Evolutionary conservation across 345 rosid genomes (phyloP), one percentile per base, ranked within the genome.

Genomic region (Acer campestre): DNA sequence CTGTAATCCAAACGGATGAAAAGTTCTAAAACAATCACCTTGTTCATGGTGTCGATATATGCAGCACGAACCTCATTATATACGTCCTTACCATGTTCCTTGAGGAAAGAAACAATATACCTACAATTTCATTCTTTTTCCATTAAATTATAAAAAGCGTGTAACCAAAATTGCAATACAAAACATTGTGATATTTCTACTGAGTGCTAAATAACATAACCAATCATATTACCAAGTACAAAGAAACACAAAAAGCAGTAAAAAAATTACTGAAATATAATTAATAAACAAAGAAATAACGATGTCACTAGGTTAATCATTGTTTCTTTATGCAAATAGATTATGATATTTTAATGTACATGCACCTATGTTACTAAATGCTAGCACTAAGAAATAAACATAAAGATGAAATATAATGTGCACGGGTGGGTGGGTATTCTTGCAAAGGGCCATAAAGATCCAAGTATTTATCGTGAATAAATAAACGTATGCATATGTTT

Each of bases 41-140:
- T 92, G 86, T 96, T 96, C 99, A 96, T 91, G 77, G 99, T 96
- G 87, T 94, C 98, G 25, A 91, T 77, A 74, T 96, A 96, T 11
- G 99, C 97, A 80, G 87, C 94, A 80, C 97, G 95, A 75, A 96
- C 98, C 82, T 96, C 98, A 79, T 46, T 68, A 85, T 91, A 91
- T 44, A 96, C 89, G 83, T 96, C 98, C 85, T 86, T 94, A 80
- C 95, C 97, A 80, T 96, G 95, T 84, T 89, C 98, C 89, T 92
- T 94, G 79, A 94, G 91, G 84, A 96, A 96, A 71, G 91, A 81
- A 81, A 92, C 83, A 42, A 89, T 80, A 82, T 94, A 96, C 93
- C 99, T 96, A 83, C 76, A 83, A 71, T 61, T 68, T 61, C 75
- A 86, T 10, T 29, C 23, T 66, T 68, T 46, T 53, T 48, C 75